Conservation (phyloP, 371 early-diverging fungal genomes). For the Enterospora canceri region DNA sequence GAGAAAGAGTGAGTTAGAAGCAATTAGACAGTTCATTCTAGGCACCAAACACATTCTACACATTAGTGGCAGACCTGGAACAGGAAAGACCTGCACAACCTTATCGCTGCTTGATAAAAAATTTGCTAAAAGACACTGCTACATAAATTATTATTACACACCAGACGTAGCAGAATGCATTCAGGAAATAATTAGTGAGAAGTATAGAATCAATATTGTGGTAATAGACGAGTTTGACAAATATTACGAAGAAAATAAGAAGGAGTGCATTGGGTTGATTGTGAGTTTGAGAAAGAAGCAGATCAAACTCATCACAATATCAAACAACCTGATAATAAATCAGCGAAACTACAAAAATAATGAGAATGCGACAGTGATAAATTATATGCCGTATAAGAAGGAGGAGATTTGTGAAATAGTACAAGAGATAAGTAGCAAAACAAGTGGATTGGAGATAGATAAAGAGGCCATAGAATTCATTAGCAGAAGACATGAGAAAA, state of each 20-base stretch:
- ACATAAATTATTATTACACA: not conserved
- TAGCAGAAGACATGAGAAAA: constrained; percentile 15
- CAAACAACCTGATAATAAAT: constrained; percentile 23
- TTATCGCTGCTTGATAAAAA: constrained; percentile 2
- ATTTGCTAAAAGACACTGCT: not conserved
- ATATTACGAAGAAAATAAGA: constrained; percentile 29
- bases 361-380: constrained; percentile 5
- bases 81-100: constrained; percentile 46
- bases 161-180: not conserved
- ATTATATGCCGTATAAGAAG: constrained; percentile 34
- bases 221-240: constrained; percentile 54
- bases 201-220: constrained; percentile 21
- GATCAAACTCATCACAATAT: constrained; percentile 42
- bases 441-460: constrained; percentile 7
- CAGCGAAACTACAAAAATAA: not conserved
- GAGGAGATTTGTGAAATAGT: constrained; percentile 38
- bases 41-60: constrained; percentile 27
- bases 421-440: constrained; percentile 21
- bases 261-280: constrained; percentile 18
- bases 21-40: constrained; percentile 34
- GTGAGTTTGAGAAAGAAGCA: constrained; percentile 6
- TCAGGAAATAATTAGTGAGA: not conserved
- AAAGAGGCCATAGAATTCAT: constrained; percentile 6
- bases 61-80: constrained; percentile 49
- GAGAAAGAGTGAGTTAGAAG: constrained; percentile 27